Percentiles rank a stretch among this genome's conserved stretches.
phyloP scores from a whole-genome alignment of 2,329 filamentous ascomycete species.

The Penicillium vulpinum region DNA sequence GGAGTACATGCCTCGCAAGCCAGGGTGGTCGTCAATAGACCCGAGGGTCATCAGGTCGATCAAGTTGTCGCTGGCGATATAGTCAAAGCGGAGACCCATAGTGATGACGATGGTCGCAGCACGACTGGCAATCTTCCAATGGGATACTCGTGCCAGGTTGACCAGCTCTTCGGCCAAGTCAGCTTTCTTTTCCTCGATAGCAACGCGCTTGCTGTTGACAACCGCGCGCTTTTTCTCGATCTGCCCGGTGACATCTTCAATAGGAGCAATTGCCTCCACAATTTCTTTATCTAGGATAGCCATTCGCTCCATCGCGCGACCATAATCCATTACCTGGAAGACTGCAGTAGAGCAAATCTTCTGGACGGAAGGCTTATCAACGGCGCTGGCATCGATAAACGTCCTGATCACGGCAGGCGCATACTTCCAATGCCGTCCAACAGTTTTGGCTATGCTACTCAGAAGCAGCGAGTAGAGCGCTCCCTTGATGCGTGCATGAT shows the following conservation, averaged over 20 bases:
- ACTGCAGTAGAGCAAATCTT: conserved; percentile 78
- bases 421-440: conserved; percentile 91
- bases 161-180: conserved; percentile 79
- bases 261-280: conserved; percentile 70
- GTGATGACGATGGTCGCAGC: conserved; percentile 90
- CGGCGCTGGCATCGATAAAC: conserved; percentile 84
- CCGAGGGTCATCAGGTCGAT: conserved; percentile 80
- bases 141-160: conserved; percentile 71
- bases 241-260: conserved; percentile 59
- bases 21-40: conserved; percentile 86
- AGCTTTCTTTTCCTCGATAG: conserved; percentile 81
- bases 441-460: conserved; percentile 82
- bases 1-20: conserved; percentile 76
- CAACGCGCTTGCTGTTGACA: conserved; percentile 71
- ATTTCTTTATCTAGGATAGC: conserved; percentile 73
- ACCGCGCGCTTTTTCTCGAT: conserved; percentile 65
- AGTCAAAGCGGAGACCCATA: conserved; percentile 87
- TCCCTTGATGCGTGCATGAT: conserved; percentile 92
- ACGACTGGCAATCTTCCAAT: conserved; percentile 94
- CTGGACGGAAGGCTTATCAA: conserved; percentile 94
- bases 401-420: conserved; percentile 84
- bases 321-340: conserved; percentile 88
- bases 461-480: conserved; percentile 88
- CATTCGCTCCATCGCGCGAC: conserved; percentile 81
- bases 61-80: conserved; percentile 76